Evolutionary conservation across 1,139 yeast species (phyloP).

Genomic region (Sugiyamaella neomexicana): DNA sequence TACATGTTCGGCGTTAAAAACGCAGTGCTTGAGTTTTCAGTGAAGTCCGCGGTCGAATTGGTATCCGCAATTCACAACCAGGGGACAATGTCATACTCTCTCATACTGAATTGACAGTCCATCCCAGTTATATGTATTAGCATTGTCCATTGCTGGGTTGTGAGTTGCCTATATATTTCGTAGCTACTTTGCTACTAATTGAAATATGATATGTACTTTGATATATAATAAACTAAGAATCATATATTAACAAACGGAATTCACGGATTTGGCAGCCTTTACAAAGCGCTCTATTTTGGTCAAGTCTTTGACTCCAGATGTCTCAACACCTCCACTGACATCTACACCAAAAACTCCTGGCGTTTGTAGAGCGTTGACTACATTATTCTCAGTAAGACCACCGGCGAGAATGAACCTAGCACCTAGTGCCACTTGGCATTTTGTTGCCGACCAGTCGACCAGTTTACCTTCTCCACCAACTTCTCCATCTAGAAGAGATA

Average conservation of each 20-base stretch:
- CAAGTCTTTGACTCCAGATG: conserved; percentile 68
- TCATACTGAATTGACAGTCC: no score
- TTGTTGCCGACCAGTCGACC: conserved; percentile 67
- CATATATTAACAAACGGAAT: not conserved
- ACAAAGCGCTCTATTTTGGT: conserved; percentile 62
- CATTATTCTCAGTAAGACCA: conserved; percentile 77
- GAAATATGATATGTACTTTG: no score
- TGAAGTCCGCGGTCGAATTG: no score
- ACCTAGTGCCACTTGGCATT: conserved; percentile 43
- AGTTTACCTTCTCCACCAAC: conserved; percentile 86
- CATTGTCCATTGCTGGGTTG: no score
- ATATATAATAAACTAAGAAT: no score
- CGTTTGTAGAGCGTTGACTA: conserved; percentile 50
- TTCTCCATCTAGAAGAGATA: conserved; percentile 81
- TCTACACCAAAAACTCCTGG: conserved; percentile 79
- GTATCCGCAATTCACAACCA: no score
- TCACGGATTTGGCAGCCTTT: conserved; percentile 43
- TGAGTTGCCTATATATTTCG: no score
- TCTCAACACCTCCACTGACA: conserved; percentile 94
- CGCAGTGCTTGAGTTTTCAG: no score
- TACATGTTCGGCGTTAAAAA: not conserved
- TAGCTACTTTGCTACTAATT: no score
- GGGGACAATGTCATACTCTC: no score
- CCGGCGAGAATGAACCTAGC: conserved; percentile 79
- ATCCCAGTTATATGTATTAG: no score